Conservation (phyloP, 2,329 filamentous ascomycete species). For the Fusarium cicatricum region DNA sequence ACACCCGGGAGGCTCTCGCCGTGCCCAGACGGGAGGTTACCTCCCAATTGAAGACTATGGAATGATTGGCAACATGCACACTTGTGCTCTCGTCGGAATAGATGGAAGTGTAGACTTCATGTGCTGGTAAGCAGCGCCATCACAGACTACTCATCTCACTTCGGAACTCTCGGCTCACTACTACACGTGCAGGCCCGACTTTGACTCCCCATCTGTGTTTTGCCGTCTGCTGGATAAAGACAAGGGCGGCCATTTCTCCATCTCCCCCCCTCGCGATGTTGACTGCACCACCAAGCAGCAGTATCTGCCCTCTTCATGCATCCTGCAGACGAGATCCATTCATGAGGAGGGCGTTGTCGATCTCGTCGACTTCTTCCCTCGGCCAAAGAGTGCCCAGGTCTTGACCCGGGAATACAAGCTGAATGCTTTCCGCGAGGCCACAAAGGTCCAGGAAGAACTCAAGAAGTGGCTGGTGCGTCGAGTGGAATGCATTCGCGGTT, state of each 20-base stretch:
- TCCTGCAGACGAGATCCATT: conserved; percentile 80
- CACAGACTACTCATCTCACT: too few relatives aligned
- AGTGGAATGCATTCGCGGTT: conserved; percentile 76
- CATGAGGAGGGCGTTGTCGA: conserved; percentile 79
- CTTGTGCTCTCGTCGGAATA: conserved; percentile 77
- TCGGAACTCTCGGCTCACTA: neutral
- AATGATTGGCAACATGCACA: conserved; percentile 83
- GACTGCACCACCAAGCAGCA: conserved; percentile 77
- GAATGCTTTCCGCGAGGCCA: conserved; percentile 62
- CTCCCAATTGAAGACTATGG: conserved; percentile 79
- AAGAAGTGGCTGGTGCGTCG: conserved; percentile 76
- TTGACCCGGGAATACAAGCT: conserved; percentile 57
- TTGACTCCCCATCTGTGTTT: conserved; percentile 80
- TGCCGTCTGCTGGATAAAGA: conserved; percentile 77
- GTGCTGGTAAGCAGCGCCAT: conserved; percentile 67
- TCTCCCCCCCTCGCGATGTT: conserved; percentile 61
- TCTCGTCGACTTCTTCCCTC: conserved; percentile 78
- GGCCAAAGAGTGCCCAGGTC: conserved; percentile 67
- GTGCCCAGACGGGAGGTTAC: conserved; percentile 56
- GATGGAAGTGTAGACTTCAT: conserved; percentile 79
- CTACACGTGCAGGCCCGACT: conserved; percentile 68
- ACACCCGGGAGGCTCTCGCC: conserved; percentile 45
- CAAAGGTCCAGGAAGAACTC: conserved; percentile 65
- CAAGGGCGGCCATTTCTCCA: conserved; percentile 77
- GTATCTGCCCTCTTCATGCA: conserved; percentile 78